Evolutionary conservation across 2,329 filamentous ascomycete genomes (phyloP), one percentile per base, ranked within the genome.

Genomic region (Simplicillium sp.): DNA sequence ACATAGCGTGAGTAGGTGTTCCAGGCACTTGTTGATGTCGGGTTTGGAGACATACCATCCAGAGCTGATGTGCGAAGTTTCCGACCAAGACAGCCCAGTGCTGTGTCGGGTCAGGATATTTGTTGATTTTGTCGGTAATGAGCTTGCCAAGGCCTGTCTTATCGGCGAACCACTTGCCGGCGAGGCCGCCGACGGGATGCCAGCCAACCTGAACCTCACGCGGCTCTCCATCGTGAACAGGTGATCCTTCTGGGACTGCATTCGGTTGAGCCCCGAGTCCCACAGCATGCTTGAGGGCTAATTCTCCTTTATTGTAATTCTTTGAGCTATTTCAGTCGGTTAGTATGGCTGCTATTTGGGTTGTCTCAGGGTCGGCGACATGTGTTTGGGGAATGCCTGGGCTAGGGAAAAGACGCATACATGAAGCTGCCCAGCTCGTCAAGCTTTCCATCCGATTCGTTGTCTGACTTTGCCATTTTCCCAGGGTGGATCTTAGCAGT

Each of bases 1-100:
- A 25, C 6, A 25, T 6, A 25, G 20, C 20, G 1, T 11, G 28
- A 1, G 4, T 4, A 17, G 5, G 11, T 34, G 9, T 32, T 38
- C 38, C 38, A 11, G 5, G 11, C 8, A 14, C 11, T 9, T 25
- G 6, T 25, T 25, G 20, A 9, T 9, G 20, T 25, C 33, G 31
- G 28, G 16, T 36, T 14, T 12, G 16, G 15, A 15, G 31, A 53
- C 60, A 47, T 46, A 70, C 69, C 73, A 77, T 77, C 73, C 74
- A 78, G n/a, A 78, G 55, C 51, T 77, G 64, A 51, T 77, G 73
- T 2, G 65, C 66, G 49, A 62, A 78, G 11, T 68, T 71, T 2
- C 71, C 73, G 1, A 77, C 71, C 1, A 78, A 58, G 2, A 77
- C 69, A 3, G 71, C 73, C 74, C 74, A 78, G 49, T 78, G 74